Evolutionary conservation across 306 rosid species (phyloP).

Genomic region (Vicia sativa): DNA sequence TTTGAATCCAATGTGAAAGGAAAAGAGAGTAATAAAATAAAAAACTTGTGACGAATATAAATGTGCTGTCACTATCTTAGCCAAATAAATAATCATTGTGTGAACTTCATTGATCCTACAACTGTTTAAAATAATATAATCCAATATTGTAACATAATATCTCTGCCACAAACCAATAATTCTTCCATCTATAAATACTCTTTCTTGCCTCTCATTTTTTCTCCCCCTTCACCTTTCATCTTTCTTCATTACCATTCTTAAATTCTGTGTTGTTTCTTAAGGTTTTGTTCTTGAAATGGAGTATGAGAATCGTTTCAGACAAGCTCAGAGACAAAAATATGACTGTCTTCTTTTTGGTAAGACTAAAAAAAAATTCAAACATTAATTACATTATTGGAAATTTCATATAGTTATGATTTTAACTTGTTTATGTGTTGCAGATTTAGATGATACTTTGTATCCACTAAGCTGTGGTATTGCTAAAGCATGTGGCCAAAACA

Average conservation of each 20-base stretch:
- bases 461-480: conserved; percentile 82
- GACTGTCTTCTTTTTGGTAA: conserved; percentile 94
- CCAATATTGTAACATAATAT: conserved; percentile 28
- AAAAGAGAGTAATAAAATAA: not conserved
- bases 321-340: conserved; percentile 68
- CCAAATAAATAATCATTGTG: conserved; percentile 4
- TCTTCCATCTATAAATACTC: conserved; percentile 62
- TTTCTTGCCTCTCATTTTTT: conserved; percentile 45
- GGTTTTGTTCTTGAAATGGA: conserved; percentile 67
- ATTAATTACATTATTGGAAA: conserved; percentile 21
- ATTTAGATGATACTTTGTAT: conserved; percentile 93
- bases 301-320: conserved; percentile 58
- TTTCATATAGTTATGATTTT: conserved; percentile 24
- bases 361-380: conserved; percentile 2
- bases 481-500: conserved; percentile 62
- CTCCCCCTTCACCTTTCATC: conserved; percentile 54
- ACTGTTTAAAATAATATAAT: conserved; percentile 11
- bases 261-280: conserved; percentile 17
- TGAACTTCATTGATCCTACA: conserved; percentile 10
- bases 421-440: conserved; percentile 46
- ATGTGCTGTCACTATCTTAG: conserved; percentile 18
- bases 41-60: not conserved
- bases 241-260: conserved; percentile 32
- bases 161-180: conserved; percentile 23
- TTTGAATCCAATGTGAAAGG: conserved; percentile 4